Conservation (phyloP, 805 yeast genomes). For the Yamadazyma nakazawae region DNA sequence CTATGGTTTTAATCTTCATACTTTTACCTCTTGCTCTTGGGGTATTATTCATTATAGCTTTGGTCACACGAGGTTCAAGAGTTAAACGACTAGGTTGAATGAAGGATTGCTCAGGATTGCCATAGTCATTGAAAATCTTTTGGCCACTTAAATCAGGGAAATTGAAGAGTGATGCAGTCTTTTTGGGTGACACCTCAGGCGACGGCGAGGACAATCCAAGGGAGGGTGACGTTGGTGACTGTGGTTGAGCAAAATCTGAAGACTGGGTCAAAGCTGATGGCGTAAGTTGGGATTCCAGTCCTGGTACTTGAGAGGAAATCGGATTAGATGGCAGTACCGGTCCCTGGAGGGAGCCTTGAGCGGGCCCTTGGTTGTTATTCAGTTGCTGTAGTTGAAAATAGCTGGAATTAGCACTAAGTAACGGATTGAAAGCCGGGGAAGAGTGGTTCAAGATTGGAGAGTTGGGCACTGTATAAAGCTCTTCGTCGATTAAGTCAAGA, state of each 20-base stretch:
- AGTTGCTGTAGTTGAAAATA: neutral
- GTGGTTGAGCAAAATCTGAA: neutral
- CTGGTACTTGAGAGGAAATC: too few species aligned
- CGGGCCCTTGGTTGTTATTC: neutral
- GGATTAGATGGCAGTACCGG: neutral
- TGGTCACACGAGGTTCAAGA: neutral
- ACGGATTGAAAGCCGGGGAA: constrained; percentile 9
- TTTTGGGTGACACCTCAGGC: neutral
- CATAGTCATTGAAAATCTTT: constrained; percentile 16
- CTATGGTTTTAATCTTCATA: constrained; percentile 25
- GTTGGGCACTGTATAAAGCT: constrained; percentile 43
- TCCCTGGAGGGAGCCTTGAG: neutral
- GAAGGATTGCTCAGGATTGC: constrained; percentile 14
- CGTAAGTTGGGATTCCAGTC: too few species aligned
- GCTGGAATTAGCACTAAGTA: constrained; percentile 6
- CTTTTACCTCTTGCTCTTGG: constrained; percentile 1
- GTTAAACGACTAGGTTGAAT: constrained; percentile 13
- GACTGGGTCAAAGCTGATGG: too few species aligned
- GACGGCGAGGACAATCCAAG: neutral
- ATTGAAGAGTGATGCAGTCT: neutral
- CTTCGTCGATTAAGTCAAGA: constrained; percentile 61
- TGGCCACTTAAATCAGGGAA: constrained; percentile 1
- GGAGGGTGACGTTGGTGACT: neutral
- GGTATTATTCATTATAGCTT: neutral
- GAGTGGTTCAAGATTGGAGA: constrained; percentile 17